Evolutionary conservation across 768 basidiomycete genomes (phyloP), one percentile per base, ranked within the genome.

Genomic region (Boletus patriciae): DNA sequence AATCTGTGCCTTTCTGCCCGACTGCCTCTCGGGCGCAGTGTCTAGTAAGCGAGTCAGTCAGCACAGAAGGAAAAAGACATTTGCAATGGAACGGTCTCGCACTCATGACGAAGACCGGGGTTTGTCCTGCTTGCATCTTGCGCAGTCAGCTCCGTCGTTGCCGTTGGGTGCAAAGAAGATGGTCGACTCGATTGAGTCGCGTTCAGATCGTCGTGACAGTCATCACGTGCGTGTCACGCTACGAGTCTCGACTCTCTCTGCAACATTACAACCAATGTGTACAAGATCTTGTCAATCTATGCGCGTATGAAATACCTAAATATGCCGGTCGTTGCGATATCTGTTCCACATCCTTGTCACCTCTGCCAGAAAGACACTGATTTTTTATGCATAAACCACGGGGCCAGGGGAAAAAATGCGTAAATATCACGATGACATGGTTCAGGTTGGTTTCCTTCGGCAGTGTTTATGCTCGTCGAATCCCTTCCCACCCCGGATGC

Each of bases 1-100:
- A 58, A 90, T 87, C 77, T 97, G 95, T 0, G 96, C 96, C 76
- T 96, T 98, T 62, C 94, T 82, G 46, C 95, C 95, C 23, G 90
- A 87, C 73, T 94, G 92, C 72, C 95, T 82, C 75, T 97, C 93
- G 23, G 95, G 95, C 64, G 90, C 92, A 52, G 94, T 84, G 79
- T 97, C 94, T 97, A 63, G 9, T 48, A 46, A 38, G 27, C 3
- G 25, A 40, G 27, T 50, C 19, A 18, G 52, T 47, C 27, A 57
- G 50, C 27, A 37, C 19, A n/a, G 29, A 40, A 37, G 9, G 46
- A 3, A 42, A 6, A n/a, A 18, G 43, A 10, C 11, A 25, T 25
- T 4, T 2, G 4, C 25, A 13, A 0, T 1, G 10, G 27, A 7
- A 13, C 6, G 4, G 13, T 23, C 9, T 67, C 85, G 50, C 58